phyloP scores from a whole-genome alignment of 1,139 yeast genomes.

The Scheffersomyces titani region DNA sequence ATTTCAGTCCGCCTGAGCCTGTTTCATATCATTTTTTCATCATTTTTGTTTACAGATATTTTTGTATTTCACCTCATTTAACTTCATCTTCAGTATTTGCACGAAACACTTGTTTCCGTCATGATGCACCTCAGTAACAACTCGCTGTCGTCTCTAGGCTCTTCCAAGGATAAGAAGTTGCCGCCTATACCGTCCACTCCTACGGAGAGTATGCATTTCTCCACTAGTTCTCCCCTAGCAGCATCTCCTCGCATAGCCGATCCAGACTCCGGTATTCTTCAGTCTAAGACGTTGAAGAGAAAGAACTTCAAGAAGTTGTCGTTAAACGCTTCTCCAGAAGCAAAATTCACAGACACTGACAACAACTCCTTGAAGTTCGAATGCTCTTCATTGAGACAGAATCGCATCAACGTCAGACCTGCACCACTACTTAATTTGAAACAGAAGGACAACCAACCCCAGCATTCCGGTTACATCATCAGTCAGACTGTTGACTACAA shows the following conservation, averaged over 20 bases:
- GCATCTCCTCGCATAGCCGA: background rate
- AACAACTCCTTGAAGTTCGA: slow-evolving; percentile 7
- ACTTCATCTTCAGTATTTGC: background rate
- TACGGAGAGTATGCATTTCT: background rate
- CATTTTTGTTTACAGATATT: too few relatives aligned
- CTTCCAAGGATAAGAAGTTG: slow-evolving; percentile 35
- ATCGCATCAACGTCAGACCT: slow-evolving; percentile 16
- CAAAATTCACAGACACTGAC: background rate
- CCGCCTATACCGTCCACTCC: slow-evolving; percentile 38
- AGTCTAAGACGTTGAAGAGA: slow-evolving; percentile 65
- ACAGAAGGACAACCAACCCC: slow-evolving; percentile 1
- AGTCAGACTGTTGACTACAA: slow-evolving; percentile 7
- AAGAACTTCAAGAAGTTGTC: slow-evolving; percentile 75
- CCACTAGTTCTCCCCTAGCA: background rate
- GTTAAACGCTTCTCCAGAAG: slow-evolving; percentile 27
- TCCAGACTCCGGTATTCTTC: slow-evolving; percentile 23
- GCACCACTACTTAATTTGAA: slow-evolving; percentile 19
- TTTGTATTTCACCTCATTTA: background rate
- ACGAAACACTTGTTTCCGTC: background rate
- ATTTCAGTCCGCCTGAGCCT: background rate
- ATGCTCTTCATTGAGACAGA: slow-evolving; percentile 12
- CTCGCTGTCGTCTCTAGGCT: slow-evolving; percentile 27
- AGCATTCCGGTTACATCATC: slow-evolving; percentile 1
- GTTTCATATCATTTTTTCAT: background rate
- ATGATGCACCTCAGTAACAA: slow-evolving; percentile 29